phyloP scores from a whole-genome alignment of 2,329 filamentous ascomycete genomes.

The Pseudocercospora fijiensis region DNA sequence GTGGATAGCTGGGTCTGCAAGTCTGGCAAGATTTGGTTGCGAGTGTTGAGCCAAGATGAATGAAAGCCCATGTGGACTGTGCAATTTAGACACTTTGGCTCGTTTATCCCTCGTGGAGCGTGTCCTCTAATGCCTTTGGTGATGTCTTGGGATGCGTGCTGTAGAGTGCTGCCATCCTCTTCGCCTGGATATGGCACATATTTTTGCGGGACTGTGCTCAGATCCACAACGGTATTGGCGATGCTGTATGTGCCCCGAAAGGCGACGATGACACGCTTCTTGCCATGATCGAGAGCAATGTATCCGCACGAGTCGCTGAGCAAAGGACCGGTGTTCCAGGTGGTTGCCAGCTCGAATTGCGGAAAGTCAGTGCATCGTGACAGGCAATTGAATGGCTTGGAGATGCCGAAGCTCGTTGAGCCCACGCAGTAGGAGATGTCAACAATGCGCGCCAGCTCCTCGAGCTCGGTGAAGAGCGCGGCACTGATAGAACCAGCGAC shows the following conservation, averaged over 20 bases:
- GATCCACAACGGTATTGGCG: constrained; percentile 83
- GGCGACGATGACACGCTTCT: constrained; percentile 72
- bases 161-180: constrained; percentile 34
- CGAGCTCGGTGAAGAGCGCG: constrained; percentile 73
- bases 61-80: constrained; percentile 92
- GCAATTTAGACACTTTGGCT: constrained; percentile 73
- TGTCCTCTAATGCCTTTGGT: constrained; percentile 14
- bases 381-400: constrained; percentile 77
- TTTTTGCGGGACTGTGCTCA: constrained; percentile 83
- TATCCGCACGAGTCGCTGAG: constrained; percentile 92
- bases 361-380: constrained; percentile 85
- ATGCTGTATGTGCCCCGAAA: constrained; percentile 95
- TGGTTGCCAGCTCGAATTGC: constrained; percentile 71
- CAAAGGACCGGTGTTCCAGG: constrained; percentile 87
- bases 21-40: constrained; percentile 65
- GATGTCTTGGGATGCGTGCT: constrained; percentile 18
- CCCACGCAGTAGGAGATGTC: constrained; percentile 95
- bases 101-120: constrained; percentile 34
- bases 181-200: constrained; percentile 80
- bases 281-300: constrained; percentile 76
- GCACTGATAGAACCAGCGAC: constrained; percentile 50
- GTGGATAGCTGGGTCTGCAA: constrained; percentile 59
- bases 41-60: constrained; percentile 75
- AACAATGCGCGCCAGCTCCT: constrained; percentile 85
- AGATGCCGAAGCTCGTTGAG: constrained; percentile 76